Conservation (phyloP, 2,329 filamentous ascomycete genomes). For the Cadophora sp. region DNA sequence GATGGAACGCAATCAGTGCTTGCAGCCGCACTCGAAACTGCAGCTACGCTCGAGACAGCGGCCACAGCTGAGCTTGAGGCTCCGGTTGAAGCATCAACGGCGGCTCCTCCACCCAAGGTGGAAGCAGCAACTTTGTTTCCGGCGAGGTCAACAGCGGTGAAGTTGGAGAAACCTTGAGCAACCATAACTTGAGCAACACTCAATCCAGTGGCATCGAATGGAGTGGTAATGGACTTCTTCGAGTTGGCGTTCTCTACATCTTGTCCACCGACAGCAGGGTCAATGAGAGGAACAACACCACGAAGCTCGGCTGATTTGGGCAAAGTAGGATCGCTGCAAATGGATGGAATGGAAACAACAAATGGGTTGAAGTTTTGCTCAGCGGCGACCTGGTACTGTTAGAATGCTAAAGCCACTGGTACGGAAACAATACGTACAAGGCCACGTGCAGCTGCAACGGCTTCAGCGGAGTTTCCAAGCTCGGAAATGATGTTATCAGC, state of each 20-base stretch:
- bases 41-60: slow-evolving; percentile 24
- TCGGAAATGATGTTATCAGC: slow-evolving; percentile 68
- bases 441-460: slow-evolving; percentile 65
- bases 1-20: slow-evolving; percentile 10
- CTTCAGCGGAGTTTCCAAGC: slow-evolving; percentile 64
- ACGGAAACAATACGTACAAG: slow-evolving; percentile 47
- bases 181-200: slow-evolving; percentile 69
- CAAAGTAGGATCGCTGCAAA: slow-evolving; percentile 68
- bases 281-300: slow-evolving; percentile 71
- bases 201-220: slow-evolving; percentile 65
- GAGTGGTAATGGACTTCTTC: slow-evolving; percentile 54
- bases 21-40: neutral
- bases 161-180: slow-evolving; percentile 68
- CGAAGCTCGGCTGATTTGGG: slow-evolving; percentile 66
- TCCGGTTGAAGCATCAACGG: slow-evolving; percentile 16
- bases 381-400: slow-evolving; percentile 53
- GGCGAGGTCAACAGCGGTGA: slow-evolving; percentile 53
- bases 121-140: slow-evolving; percentile 47
- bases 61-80: slow-evolving; percentile 19
- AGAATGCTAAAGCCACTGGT: neutral
- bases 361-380: slow-evolving; percentile 80
- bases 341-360: slow-evolving; percentile 61
- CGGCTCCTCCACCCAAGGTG: slow-evolving; percentile 46
- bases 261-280: slow-evolving; percentile 65
- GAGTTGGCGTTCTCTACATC: slow-evolving; percentile 67